Conservation (phyloP, 192 early-diverging fungal genomes). For the Backusella parvicylindrica region DNA sequence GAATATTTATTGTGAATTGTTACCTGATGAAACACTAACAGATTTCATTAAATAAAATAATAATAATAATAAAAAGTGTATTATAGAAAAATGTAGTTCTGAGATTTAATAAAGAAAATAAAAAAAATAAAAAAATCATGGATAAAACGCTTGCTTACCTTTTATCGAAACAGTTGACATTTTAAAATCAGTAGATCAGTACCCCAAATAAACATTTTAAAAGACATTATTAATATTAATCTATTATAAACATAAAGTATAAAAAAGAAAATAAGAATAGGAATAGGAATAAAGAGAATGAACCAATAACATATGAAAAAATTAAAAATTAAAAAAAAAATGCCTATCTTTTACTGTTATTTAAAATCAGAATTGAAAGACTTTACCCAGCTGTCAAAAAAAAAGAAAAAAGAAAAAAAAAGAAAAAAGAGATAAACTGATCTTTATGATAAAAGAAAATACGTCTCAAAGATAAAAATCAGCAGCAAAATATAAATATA, state of each 20-base stretch:
- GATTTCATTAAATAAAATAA: conserved; percentile 6
- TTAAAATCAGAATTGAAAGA: neutral
- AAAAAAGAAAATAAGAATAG: neutral
- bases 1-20: neutral
- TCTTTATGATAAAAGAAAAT: neutral
- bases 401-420: neutral
- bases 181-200: neutral
- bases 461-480: neutral
- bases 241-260: neutral
- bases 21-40: neutral
- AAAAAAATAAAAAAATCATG: no score
- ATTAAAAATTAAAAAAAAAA: neutral
- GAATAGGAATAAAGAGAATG: neutral
- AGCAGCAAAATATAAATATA: neutral
- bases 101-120: no score
- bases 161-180: neutral
- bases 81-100: no score
- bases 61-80: no score
- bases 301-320: neutral
- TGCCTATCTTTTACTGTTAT: neutral
- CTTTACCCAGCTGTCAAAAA: neutral
- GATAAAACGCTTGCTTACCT: neutral
- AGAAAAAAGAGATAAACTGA: neutral
- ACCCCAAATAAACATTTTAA: neutral
- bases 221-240: neutral